phyloP scores from a whole-genome alignment of 2,329 filamentous ascomycete species.

The Aspergillus sp. region DNA sequence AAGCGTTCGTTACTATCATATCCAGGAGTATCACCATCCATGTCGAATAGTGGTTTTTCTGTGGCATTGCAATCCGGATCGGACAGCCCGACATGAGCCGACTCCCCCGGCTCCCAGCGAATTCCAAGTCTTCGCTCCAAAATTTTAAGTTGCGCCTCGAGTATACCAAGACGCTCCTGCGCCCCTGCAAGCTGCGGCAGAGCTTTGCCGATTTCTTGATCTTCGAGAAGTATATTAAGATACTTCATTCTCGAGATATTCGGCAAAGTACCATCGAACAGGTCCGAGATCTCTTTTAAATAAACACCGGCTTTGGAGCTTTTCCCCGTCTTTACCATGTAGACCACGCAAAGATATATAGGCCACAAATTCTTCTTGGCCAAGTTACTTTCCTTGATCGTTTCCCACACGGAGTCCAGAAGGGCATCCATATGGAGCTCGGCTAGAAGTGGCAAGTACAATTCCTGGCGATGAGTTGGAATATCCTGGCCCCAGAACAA shows the following conservation, averaged over 20 bases:
- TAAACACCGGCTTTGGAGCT: slow-evolving; percentile 23
- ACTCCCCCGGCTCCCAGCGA: slow-evolving; percentile 23
- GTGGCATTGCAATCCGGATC: slow-evolving; percentile 16
- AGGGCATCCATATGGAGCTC: slow-evolving; percentile 22
- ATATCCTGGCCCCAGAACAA: slow-evolving; percentile 13
- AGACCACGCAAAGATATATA: slow-evolving; percentile 25
- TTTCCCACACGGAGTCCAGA: slow-evolving; percentile 25
- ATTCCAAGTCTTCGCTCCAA: slow-evolving; percentile 35
- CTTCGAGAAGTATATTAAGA: slow-evolving; percentile 22
- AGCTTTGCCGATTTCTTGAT: slow-evolving; percentile 18
- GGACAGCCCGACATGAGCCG: slow-evolving; percentile 19
- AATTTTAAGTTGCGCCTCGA: slow-evolving; percentile 24
- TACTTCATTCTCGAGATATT: slow-evolving; percentile 21
- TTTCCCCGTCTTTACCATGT: slow-evolving; percentile 24
- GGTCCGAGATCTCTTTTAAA: slow-evolving; percentile 25
- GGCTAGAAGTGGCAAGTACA: slow-evolving; percentile 28
- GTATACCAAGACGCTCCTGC: slow-evolving; percentile 22
- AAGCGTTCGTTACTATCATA: slow-evolving; percentile 26
- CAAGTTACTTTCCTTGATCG: slow-evolving; percentile 13
- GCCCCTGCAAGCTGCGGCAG: slow-evolving; percentile 25
- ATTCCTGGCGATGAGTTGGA: slow-evolving; percentile 3
- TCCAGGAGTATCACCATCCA: slow-evolving; percentile 25
- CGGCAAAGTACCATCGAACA: slow-evolving; percentile 22
- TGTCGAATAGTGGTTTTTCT: slow-evolving; percentile 22
- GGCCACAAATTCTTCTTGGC: slow-evolving; percentile 6